phyloP scores from a whole-genome alignment of 805 yeast genomes.

The Zygosaccharomyces rouxii region DNA sequence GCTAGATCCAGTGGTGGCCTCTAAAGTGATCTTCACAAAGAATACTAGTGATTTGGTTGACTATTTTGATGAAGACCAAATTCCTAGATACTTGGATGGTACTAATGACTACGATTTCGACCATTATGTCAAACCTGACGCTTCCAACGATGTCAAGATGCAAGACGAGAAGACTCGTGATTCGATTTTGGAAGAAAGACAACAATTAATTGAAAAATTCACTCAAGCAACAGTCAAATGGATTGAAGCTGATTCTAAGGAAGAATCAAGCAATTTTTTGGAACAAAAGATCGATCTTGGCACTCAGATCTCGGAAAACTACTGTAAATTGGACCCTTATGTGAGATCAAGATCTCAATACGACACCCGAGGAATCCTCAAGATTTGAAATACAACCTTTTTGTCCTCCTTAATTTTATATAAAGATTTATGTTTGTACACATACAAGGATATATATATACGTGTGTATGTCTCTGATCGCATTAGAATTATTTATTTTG shows the following conservation, averaged over 20 bases:
- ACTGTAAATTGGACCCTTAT: constrained; percentile 70
- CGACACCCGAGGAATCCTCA: constrained; percentile 66
- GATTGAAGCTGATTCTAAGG: constrained; percentile 60
- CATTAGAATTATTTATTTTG: background rate
- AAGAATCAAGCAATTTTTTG: constrained; percentile 45
- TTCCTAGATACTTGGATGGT: constrained; percentile 78
- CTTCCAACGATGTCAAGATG: constrained; percentile 49
- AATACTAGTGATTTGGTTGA: constrained; percentile 59
- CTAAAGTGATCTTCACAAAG: constrained; percentile 82
- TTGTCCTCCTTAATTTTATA: background rate
- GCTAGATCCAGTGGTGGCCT: constrained; percentile 95
- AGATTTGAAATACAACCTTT: constrained; percentile 13
- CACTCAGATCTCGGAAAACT: constrained; percentile 54
- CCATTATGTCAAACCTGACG: constrained; percentile 57
- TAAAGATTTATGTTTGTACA: background rate
- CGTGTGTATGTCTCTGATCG: background rate
- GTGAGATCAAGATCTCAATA: constrained; percentile 72
- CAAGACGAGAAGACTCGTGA: constrained; percentile 45
- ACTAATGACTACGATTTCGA: constrained; percentile 49
- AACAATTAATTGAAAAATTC: constrained; percentile 48
- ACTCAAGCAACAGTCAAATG: constrained; percentile 68
- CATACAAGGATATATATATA: background rate
- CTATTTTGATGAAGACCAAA: constrained; percentile 51
- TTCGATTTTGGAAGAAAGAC: constrained; percentile 48
- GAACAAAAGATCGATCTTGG: constrained; percentile 53